Evolutionary conservation across 306 rosid species (phyloP), one percentile per base, ranked within the genome.

Genomic region (Arachis hypogaea): DNA sequence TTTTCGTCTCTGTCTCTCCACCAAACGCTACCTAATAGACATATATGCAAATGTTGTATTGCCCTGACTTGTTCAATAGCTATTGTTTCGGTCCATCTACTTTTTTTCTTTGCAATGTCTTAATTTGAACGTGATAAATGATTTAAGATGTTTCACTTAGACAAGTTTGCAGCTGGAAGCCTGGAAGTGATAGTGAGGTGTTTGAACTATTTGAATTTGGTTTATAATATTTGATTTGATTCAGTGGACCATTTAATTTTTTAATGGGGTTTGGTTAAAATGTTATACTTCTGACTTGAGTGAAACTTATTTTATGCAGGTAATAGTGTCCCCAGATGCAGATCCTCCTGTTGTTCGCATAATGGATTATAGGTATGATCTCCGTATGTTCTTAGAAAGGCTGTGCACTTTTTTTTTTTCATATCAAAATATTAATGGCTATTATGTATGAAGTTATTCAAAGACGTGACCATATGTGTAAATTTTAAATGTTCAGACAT

Each of bases 271-370:
- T 22, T 22, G 28, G 28, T 22, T 22, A 22, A 22, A 22, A 22
- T 22, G 28, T 22, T 22, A 22, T 22, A 22, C 28, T 22, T 22
- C 28, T 22, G 28, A 22, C 28, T 1, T 22, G 28, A 22, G 28
- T 2, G 38, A 33, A 2, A 5, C 62, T 70, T 54, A 60, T 64
- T 64, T 67, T 72, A 81, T 84, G 81, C 84, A 94, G 99, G 96
- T 94, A 49, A 87, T 94, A 81, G 72, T 92, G 71, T 90, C 99
- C 41, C 92, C 96, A 7, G 99, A 92, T 7, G 97, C 97, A 59
- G 98, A 90, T 86, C 99, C 99, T 44, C 99, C 99, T 1, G 99
- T 95, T 72, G 82, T 92, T 85, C 87, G 79, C 86, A 90, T 95
- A 78, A 95, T 95, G 89, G 86, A 95, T 92, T 95, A 84, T 90